Percentiles rank a stretch among this genome's conserved stretches.
phyloP scores from a whole-genome alignment of 2,329 filamentous ascomycete species.

The Coleophoma cylindrospora region DNA sequence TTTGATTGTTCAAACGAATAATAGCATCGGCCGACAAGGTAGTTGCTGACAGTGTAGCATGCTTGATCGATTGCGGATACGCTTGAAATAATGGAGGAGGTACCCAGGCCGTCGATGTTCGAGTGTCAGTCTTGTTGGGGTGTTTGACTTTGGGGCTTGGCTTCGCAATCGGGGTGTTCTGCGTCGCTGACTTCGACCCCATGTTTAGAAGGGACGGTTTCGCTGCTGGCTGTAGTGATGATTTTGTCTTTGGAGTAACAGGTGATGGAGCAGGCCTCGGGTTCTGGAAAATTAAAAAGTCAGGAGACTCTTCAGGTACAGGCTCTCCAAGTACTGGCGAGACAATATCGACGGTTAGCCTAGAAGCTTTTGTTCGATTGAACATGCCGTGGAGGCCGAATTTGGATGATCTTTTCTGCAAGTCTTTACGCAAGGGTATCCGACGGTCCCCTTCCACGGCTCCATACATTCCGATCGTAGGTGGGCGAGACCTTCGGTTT shows the following conservation, averaged over 20 bases:
- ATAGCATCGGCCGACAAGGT: constrained; percentile 65
- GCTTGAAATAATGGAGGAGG: constrained; percentile 80
- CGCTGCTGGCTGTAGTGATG: constrained; percentile 4
- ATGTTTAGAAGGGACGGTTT: constrained; percentile 18
- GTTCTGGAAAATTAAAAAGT: constrained; percentile 2
- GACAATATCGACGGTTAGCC: constrained; percentile 3
- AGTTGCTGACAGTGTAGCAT: constrained; percentile 65
- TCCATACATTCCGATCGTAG: constrained; percentile 12
- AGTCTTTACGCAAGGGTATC: constrained; percentile 16
- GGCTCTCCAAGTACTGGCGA: constrained; percentile 14
- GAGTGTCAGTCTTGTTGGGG: constrained; percentile 9
- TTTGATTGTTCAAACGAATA: constrained; percentile 50
- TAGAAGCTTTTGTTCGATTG: constrained; percentile 19
- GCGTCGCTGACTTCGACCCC: constrained; percentile 15
- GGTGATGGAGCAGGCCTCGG: neutral
- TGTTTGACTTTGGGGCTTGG: constrained; percentile 14
- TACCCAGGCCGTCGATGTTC: constrained; percentile 43
- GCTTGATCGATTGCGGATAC: constrained; percentile 76
- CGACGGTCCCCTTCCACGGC: constrained; percentile 6
- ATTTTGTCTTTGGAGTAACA: constrained; percentile 7
- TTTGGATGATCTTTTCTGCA: constrained; percentile 20
- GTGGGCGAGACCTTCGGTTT: constrained; percentile 18
- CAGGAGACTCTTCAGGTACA: neutral
- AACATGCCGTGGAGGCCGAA: constrained; percentile 25
- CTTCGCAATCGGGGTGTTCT: constrained; percentile 8